phyloP scores from a whole-genome alignment of 192 early-diverging fungal species.

The Podila epicladia region DNA sequence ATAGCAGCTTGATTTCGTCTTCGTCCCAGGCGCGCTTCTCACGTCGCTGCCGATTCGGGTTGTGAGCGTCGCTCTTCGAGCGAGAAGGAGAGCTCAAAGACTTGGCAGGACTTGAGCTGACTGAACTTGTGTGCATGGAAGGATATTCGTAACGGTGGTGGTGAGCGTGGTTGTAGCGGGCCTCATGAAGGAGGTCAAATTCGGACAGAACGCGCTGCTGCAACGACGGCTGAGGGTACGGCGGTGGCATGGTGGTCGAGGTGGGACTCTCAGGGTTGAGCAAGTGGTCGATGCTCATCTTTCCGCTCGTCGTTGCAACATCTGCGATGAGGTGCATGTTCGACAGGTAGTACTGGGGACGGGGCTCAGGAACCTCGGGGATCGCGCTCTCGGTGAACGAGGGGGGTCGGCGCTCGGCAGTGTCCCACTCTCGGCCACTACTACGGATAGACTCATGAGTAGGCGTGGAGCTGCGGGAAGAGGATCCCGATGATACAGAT shows the following conservation, averaged over 20 bases:
- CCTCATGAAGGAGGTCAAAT: not conserved
- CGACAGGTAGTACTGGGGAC: too few species aligned
- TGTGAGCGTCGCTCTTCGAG: not conserved
- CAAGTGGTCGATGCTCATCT: not conserved
- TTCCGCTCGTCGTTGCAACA: not conserved
- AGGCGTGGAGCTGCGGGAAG: not conserved
- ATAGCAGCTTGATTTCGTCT: not conserved
- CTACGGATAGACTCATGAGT: not conserved
- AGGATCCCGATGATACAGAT: not conserved
- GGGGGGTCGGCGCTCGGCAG: not conserved
- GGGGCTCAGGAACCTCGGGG: not conserved
- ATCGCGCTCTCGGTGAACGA: not conserved
- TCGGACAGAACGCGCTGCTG: not conserved
- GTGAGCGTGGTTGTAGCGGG: not conserved
- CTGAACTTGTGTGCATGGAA: not conserved
- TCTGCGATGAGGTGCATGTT: not conserved
- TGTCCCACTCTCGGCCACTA: not conserved
- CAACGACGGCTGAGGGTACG: not conserved
- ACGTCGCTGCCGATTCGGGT: not conserved
- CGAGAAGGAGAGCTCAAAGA: not conserved
- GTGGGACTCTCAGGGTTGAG: not conserved
- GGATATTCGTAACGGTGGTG: not conserved
- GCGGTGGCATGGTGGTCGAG: not conserved
- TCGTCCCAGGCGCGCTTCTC: slow-evolving; percentile 6
- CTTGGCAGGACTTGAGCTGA: not conserved